Percentiles rank a stretch among this genome's conserved stretches.
These are phyloP conservation scores for Phytophthora palmivora DNA, from an alignment of 352 stramenopile genomes.

Conservation along the genomic window DNA sequence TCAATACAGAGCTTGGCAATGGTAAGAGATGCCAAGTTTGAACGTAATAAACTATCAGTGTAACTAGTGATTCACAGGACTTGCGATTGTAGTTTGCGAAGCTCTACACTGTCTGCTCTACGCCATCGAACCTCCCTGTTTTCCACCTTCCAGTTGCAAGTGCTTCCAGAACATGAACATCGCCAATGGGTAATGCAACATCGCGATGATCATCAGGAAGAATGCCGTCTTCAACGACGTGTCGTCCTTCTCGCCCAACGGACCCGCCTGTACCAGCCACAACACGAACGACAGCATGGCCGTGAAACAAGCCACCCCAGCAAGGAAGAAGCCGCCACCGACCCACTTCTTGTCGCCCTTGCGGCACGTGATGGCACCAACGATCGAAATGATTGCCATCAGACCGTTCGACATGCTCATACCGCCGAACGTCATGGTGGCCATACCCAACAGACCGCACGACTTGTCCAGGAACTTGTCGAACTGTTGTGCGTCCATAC, in stretches of 20 bases:
- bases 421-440: too few species aligned
- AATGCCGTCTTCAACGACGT: slow-evolving; percentile 60
- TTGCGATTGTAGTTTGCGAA: slow-evolving; percentile 2
- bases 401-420: too few species aligned
- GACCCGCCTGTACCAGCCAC: slow-evolving; percentile 55
- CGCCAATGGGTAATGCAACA: slow-evolving; percentile 58
- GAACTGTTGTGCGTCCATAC: too few species aligned
- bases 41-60: slow-evolving; percentile 20
- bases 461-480: too few species aligned
- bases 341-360: slow-evolving; percentile 32
- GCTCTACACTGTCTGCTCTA: slow-evolving; percentile 8
- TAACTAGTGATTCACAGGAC: slow-evolving; percentile 22
- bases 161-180: slow-evolving; percentile 45
- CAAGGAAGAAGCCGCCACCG: slow-evolving; percentile 26
- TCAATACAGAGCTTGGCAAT: background rate
- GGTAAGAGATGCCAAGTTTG: background rate
- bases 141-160: slow-evolving; percentile 15
- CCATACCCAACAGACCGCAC: too few species aligned
- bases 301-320: slow-evolving; percentile 14
- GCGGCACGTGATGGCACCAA: slow-evolving; percentile 61
- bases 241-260: slow-evolving; percentile 65
- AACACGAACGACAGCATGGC: slow-evolving; percentile 37
- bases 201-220: slow-evolving; percentile 65
- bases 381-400: slow-evolving; percentile 55
- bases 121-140: slow-evolving; percentile 11